A percentile compares a stretch with the other conserved stretches of the same genome.
Evolutionary conservation across 108 stramenopile genomes (phyloP).

Genomic region (Aurantiochytrium sp.): DNA sequence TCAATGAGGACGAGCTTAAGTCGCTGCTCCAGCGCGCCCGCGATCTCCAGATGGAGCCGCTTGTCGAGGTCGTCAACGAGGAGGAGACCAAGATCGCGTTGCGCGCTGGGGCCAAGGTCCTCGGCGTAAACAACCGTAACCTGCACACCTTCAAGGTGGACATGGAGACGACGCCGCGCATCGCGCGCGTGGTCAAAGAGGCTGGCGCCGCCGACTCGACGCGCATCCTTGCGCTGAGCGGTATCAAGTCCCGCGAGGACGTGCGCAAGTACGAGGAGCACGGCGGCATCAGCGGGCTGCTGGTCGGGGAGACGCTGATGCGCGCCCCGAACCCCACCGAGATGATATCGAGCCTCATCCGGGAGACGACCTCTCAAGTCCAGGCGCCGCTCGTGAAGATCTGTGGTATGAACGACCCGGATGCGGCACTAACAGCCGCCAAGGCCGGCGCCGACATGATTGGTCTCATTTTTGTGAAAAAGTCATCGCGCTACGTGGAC

Average conservation of each 20-base stretch:
- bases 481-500: conserved; percentile 73
- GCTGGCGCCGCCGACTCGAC: conserved; percentile 35
- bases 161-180: conserved; percentile 73
- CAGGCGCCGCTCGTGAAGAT: conserved; percentile 62
- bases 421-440: conserved; percentile 83
- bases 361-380: neutral
- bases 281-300: conserved; percentile 75
- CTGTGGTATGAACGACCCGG: conserved; percentile 83
- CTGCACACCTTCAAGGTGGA: conserved; percentile 95
- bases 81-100: conserved; percentile 83
- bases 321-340: conserved; percentile 72
- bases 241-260: conserved; percentile 76
- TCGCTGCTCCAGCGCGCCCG: conserved; percentile 71
- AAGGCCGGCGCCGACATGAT: conserved; percentile 84
- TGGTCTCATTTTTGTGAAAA: conserved; percentile 87
- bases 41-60: conserved; percentile 79
- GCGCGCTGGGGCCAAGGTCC: conserved; percentile 76
- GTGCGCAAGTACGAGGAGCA: conserved; percentile 70
- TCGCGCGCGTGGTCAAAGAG: conserved; percentile 57
- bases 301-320: conserved; percentile 98
- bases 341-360: conserved; percentile 71
- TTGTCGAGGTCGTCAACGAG: conserved; percentile 89
- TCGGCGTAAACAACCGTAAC: conserved; percentile 98
- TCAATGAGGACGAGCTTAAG: conserved; percentile 62
- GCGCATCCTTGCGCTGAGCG: conserved; percentile 72